Percentiles rank a stretch among this genome's conserved stretches.
phyloP scores from a whole-genome alignment of 768 basidiomycete species.

The Tulasnella sp. region DNA sequence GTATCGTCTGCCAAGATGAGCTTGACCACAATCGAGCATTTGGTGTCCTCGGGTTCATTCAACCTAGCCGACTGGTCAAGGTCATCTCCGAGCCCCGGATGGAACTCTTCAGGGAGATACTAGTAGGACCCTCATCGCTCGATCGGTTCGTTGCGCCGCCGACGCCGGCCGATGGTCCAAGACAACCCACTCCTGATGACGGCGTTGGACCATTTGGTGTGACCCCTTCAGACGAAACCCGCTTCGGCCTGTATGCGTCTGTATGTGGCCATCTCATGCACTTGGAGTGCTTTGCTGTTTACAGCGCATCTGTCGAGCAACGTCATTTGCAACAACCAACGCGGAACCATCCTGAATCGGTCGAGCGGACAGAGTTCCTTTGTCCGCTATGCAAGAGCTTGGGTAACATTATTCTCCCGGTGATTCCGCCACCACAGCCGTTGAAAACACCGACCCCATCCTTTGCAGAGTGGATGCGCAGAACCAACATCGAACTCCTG shows the following conservation, averaged over 20 bases:
- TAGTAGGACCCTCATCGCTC: conserved; percentile 51
- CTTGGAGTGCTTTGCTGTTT: conserved; percentile 83
- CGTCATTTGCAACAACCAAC: conserved; percentile 83
- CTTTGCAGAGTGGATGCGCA: conserved; percentile 84
- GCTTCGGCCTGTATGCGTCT: conserved; percentile 78
- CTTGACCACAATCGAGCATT: conserved; percentile 63
- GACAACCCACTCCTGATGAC: conserved; percentile 23
- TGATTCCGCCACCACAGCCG: conserved; percentile 29
- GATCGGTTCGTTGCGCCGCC: conserved; percentile 36
- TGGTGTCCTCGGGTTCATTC: conserved; percentile 76
- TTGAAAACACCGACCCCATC: conserved; percentile 25
- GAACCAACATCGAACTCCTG: conserved; percentile 79
- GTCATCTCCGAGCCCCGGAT: conserved; percentile 56
- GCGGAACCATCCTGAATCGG: conserved; percentile 87
- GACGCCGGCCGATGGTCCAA: conserved; percentile 1
- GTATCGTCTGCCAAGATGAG: conserved; percentile 97
- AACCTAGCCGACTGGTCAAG: conserved; percentile 77
- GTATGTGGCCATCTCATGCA: conserved; percentile 98
- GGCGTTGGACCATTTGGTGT: conserved; percentile 40
- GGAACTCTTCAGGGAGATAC: conserved; percentile 64
- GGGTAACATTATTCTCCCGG: conserved; percentile 87
- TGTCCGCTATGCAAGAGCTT: conserved; percentile 96
- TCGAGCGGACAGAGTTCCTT: conserved; percentile 88
- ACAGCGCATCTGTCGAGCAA: conserved; percentile 74
- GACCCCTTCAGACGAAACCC: conserved; percentile 57